phyloP scores from a whole-genome alignment of 1,284 basidiomycete genomes.

The Puccinia sorghi region DNA sequence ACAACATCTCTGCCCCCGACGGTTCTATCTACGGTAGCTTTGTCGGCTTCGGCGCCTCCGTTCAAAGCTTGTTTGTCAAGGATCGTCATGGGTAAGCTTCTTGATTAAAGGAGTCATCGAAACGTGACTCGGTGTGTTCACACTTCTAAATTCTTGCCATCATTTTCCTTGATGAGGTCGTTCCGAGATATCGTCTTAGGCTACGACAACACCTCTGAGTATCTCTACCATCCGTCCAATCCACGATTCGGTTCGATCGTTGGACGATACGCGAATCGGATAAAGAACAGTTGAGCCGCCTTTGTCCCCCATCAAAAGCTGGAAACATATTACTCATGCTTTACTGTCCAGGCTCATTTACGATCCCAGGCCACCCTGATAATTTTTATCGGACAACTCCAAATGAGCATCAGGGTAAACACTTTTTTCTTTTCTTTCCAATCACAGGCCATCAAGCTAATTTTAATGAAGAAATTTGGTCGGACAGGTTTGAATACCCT shows the following conservation, averaged over 20 bases:
- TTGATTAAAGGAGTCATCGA: background rate
- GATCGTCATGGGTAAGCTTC: conserved; percentile 42
- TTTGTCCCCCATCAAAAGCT: conserved; percentile 51
- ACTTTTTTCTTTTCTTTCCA: background rate
- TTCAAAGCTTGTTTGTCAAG: conserved; percentile 45
- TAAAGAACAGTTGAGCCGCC: conserved; percentile 42
- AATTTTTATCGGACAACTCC: conserved; percentile 45
- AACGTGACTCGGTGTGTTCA: too few species aligned
- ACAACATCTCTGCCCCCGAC: conserved; percentile 45
- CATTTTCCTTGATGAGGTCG: too few species aligned
- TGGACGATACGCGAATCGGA: conserved; percentile 53
- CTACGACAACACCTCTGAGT: conserved; percentile 57
- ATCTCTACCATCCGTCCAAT: conserved; percentile 55
- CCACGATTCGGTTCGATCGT: conserved; percentile 55
- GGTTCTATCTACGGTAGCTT: conserved; percentile 47
- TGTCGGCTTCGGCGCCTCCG: conserved; percentile 33
- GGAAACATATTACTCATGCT: conserved; percentile 28
- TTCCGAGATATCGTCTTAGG: conserved; percentile 52
- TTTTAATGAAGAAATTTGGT: background rate
- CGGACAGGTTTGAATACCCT: conserved; percentile 27
- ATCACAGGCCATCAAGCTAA: background rate
- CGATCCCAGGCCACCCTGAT: conserved; percentile 25
- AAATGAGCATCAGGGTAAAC: conserved; percentile 50
- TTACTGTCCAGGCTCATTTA: conserved; percentile 49
- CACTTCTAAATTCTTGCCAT: too few species aligned